These are phyloP conservation scores for Penicillium egyptiacum DNA, from an alignment of 495 filamentous ascomycete genomes.

Conservation along the genomic window DNA sequence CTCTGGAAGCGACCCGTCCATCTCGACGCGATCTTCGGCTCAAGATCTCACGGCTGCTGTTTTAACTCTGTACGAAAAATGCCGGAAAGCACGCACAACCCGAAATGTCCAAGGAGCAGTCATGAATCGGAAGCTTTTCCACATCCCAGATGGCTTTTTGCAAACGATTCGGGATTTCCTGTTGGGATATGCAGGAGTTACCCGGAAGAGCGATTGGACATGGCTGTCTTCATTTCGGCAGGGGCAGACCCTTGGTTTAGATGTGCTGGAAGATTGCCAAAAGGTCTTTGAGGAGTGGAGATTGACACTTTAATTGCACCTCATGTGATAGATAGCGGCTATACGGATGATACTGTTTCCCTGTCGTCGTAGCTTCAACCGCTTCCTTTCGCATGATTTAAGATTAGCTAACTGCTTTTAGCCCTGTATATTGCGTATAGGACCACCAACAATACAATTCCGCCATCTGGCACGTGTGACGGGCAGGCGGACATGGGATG, in stretches of 20 bases:
- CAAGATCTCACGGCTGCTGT: slow-evolving; percentile 21
- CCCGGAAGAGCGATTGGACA: slow-evolving; percentile 24
- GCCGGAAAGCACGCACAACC: slow-evolving; percentile 57
- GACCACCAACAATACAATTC: too few relatives aligned
- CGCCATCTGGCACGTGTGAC: too few relatives aligned
- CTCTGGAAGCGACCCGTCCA: background rate
- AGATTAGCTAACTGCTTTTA: background rate
- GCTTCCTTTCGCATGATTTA: background rate
- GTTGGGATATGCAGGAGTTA: slow-evolving; percentile 18
- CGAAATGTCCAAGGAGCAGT: slow-evolving; percentile 47
- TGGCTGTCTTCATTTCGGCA: slow-evolving; percentile 17
- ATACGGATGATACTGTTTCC: too few relatives aligned
- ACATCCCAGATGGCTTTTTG: slow-evolving; percentile 51
- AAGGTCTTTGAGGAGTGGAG: slow-evolving; percentile 12
- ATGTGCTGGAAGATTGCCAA: slow-evolving; percentile 19
- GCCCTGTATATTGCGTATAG: too few relatives aligned
- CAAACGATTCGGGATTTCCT: slow-evolving; percentile 44
- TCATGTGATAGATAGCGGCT: background rate
- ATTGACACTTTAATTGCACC: background rate
- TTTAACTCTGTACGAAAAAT: slow-evolving; percentile 53
- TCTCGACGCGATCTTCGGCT: background rate
- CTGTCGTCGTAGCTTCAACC: too few relatives aligned
- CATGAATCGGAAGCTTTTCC: slow-evolving; percentile 51
- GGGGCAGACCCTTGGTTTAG: slow-evolving; percentile 15
- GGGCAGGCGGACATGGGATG: too few relatives aligned